A percentile compares a stretch with the other conserved stretches of the same genome.
Conservation (phyloP, 805 yeast genomes). For the Metschnikowia corniflorae region DNA sequence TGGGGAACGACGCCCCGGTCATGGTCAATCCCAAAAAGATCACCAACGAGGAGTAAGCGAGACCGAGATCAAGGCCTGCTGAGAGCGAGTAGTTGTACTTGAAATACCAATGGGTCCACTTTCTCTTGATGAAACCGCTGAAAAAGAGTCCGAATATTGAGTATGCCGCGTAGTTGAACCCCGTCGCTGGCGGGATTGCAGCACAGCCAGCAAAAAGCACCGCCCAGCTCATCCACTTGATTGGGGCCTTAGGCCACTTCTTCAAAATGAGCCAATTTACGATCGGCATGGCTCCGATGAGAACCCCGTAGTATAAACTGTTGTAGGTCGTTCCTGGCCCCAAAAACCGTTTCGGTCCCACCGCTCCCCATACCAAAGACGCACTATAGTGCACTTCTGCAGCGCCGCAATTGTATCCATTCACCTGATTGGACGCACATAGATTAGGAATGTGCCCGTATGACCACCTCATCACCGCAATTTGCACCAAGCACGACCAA, state of each 20-base stretch:
- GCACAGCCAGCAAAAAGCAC: conserved; percentile 7
- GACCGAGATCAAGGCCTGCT: conserved; percentile 10
- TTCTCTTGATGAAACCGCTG: conserved; percentile 5
- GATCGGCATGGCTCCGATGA: conserved; percentile 10
- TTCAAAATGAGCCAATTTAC: conserved; percentile 7
- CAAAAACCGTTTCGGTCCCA: conserved; percentile 25
- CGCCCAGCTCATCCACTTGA: conserved; percentile 9
- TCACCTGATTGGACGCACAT: conserved; percentile 14
- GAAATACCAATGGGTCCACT: conserved; percentile 9
- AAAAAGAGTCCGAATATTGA: conserved; percentile 8
- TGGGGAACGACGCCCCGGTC: conserved; percentile 8
- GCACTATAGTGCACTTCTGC: conserved; percentile 21
- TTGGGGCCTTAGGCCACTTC: conserved; percentile 7
- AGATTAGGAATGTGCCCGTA: conserved; percentile 18
- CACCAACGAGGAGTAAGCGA: conserved; percentile 10
- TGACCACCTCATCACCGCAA: conserved; percentile 25
- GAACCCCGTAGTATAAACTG: conserved; percentile 13
- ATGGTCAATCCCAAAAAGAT: conserved; percentile 8
- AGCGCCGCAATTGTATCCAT: conserved; percentile 20
- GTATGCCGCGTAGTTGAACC: conserved; percentile 9
- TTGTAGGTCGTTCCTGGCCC: conserved; percentile 22
- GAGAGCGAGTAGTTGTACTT: conserved; percentile 10
- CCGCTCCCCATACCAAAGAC: conserved; percentile 38
- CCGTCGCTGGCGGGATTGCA: conserved; percentile 8
- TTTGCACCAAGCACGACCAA: conserved; percentile 21